Evolutionary conservation across 352 stramenopile genomes (phyloP).

Genomic region (Pilasporangium apinafurcum): DNA sequence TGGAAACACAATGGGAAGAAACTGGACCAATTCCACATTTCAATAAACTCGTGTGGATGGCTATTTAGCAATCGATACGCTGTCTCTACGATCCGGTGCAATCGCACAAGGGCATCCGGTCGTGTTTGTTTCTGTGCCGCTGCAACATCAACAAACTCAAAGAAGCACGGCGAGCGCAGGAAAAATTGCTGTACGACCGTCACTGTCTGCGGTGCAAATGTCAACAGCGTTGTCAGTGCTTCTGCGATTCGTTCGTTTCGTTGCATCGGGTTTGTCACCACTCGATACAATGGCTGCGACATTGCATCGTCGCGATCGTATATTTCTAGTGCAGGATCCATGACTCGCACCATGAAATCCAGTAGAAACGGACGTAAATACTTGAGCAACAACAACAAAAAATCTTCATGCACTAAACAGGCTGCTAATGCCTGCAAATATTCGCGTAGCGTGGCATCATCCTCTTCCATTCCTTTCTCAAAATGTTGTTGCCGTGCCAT

Average conservation of each 20-base stretch:
- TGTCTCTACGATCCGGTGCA: constrained; percentile 51
- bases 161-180: constrained; percentile 62
- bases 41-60: constrained; percentile 40
- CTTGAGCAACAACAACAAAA: constrained; percentile 38
- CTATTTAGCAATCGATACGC: constrained; percentile 47
- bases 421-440: constrained; percentile 52
- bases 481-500: constrained; percentile 2
- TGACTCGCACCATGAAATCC: constrained; percentile 61
- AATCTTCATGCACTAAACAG: constrained; percentile 40
- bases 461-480: constrained; percentile 7
- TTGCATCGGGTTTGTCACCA: constrained; percentile 24
- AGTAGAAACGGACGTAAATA: constrained; percentile 65
- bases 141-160: constrained; percentile 54
- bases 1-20: constrained; percentile 81
- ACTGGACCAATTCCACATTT: constrained; percentile 76
- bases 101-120: constrained; percentile 20
- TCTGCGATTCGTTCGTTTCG: constrained; percentile 42
- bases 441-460: constrained; percentile 10
- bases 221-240: constrained; percentile 49
- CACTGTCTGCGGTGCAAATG: constrained; percentile 44
- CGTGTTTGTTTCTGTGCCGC: constrained; percentile 26
- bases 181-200: constrained; percentile 63
- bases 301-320: constrained; percentile 23
- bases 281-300: constrained; percentile 2
- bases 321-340: constrained; percentile 36